Evolutionary conservation across 2,329 filamentous ascomycete species (phyloP).

Genomic region (Arthrinium puccinioides): DNA sequence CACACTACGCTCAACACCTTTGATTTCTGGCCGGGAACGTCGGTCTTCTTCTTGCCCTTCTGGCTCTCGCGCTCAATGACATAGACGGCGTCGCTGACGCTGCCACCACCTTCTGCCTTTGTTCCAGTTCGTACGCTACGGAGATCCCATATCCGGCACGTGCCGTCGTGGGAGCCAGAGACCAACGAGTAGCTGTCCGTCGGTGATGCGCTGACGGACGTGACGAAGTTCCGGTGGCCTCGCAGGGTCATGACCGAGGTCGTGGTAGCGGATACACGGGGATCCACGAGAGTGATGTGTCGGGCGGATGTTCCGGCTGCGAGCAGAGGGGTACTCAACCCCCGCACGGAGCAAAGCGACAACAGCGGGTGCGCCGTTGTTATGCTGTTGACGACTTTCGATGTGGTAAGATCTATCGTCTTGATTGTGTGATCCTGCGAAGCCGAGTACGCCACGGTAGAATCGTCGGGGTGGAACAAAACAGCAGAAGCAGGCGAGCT

Average conservation of each 20-base stretch:
- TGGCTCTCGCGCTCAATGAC: conserved; percentile 67
- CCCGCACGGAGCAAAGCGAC: conserved; percentile 66
- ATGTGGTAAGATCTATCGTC: conserved; percentile 85
- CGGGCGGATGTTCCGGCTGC: conserved; percentile 75
- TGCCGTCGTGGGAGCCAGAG: conserved; percentile 86
- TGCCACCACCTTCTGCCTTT: conserved; percentile 52
- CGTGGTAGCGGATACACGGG: conserved; percentile 66
- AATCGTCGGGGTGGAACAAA: conserved; percentile 77
- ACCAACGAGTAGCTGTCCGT: conserved; percentile 76
- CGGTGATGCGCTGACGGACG: conserved; percentile 41
- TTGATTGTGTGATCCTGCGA: conserved; percentile 87
- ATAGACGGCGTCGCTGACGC: conserved; percentile 68
- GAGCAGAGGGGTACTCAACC: conserved; percentile 45
- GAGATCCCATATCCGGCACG: conserved; percentile 90
- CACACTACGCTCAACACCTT: conserved; percentile 89
- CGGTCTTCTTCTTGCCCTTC: conserved; percentile 52
- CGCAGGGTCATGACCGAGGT: conserved; percentile 85
- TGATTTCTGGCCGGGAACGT: conserved; percentile 67
- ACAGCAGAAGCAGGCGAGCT: conserved; percentile 68
- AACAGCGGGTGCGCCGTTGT: conserved; percentile 79
- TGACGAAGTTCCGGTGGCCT: conserved; percentile 73
- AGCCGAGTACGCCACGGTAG: conserved; percentile 83
- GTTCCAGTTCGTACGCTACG: conserved; percentile 57
- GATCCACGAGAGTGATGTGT: conserved; percentile 90
- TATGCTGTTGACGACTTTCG: conserved; percentile 69